phyloP scores from a whole-genome alignment of 2,329 filamentous ascomycete genomes.

The Phyllosticta capitalensis region DNA sequence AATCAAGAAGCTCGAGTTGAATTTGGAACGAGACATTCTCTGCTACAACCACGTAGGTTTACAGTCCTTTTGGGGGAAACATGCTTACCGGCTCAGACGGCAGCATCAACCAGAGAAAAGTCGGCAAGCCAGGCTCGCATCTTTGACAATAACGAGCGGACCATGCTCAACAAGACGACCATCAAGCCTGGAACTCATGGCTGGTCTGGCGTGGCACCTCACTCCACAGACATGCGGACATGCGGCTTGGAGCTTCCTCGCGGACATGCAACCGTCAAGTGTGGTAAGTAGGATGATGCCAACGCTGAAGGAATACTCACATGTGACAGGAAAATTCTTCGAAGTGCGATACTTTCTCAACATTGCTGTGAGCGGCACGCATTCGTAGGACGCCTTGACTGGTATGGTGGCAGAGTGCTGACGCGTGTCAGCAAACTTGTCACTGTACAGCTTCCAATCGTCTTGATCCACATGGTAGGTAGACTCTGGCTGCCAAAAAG shows the following conservation, averaged over 20 bases:
- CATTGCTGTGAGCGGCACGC: slow-evolving; percentile 36
- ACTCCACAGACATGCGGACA: slow-evolving; percentile 38
- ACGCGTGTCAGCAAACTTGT: slow-evolving; percentile 34
- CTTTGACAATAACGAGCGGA: slow-evolving; percentile 42
- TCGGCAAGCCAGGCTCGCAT: slow-evolving; percentile 43
- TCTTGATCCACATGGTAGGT: slow-evolving; percentile 44
- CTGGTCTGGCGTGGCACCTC: slow-evolving; percentile 39
- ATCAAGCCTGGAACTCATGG: slow-evolving; percentile 36
- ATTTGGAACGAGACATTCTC: slow-evolving; percentile 42
- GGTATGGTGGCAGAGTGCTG: slow-evolving; percentile 11
- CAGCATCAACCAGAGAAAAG: slow-evolving; percentile 40
- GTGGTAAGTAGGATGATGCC: slow-evolving; percentile 28
- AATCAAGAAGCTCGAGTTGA: slow-evolving; percentile 42
- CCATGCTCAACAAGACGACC: slow-evolving; percentile 34
- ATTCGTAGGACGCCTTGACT: slow-evolving; percentile 24
- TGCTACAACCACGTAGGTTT: slow-evolving; percentile 40
- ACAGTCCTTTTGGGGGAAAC: slow-evolving; percentile 2
- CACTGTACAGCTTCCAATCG: slow-evolving; percentile 45
- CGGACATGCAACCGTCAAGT: slow-evolving; percentile 42
- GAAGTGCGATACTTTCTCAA: slow-evolving; percentile 49
- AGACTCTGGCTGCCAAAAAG: not conserved
- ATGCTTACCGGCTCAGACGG: slow-evolving; percentile 25
- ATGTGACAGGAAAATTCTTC: slow-evolving; percentile 41
- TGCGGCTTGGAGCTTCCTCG: slow-evolving; percentile 42
- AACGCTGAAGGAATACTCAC: not conserved